A percentile compares a stretch with the other conserved stretches of the same genome.
These are phyloP conservation scores for Micractinium conductrix DNA, from an alignment of 139 green algal species.

Conservation along the genomic window DNA sequence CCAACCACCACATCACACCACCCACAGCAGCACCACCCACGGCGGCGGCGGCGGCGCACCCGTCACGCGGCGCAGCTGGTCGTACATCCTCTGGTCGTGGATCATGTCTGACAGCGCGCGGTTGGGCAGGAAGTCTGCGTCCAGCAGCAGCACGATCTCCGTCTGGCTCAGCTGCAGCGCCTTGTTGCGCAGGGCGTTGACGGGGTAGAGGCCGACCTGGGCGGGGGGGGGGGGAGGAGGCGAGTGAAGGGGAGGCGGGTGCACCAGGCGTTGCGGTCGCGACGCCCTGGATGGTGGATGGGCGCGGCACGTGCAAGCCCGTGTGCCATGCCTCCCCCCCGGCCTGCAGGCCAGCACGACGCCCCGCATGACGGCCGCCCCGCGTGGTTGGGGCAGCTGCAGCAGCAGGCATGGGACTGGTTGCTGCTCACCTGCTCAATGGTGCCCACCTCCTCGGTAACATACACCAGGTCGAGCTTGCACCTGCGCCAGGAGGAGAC, in stretches of 20 bases:
- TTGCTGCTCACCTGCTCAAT: conserved; percentile 15
- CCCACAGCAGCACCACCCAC: too few species aligned
- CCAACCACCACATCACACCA: too few species aligned
- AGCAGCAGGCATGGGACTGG: too few species aligned
- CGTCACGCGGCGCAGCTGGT: conserved; percentile 28
- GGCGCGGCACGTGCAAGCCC: too few species aligned
- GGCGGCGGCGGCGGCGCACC: not conserved
- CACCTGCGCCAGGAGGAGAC: conserved; percentile 2
- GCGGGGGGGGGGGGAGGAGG: too few species aligned
- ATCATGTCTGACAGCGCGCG: conserved; percentile 34
- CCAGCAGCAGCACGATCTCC: conserved; percentile 47
- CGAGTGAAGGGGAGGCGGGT: too few species aligned
- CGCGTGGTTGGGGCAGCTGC: too few species aligned
- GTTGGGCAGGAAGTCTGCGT: conserved; percentile 52
- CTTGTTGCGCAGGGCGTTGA: conserved; percentile 54
- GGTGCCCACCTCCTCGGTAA: conserved; percentile 38
- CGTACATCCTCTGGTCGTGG: conserved; percentile 4
- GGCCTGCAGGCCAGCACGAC: too few species aligned
- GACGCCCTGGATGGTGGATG: too few species aligned
- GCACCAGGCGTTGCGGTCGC: too few species aligned
- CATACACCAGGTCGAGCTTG: conserved; percentile 45
- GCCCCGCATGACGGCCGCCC: too few species aligned
- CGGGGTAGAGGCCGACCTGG: conserved; percentile 48
- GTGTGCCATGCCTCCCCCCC: too few species aligned
- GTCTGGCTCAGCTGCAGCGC: conserved; percentile 44